Evolutionary conservation across 73 alveolate genomes (phyloP).

Genomic region (Paramecium sonneborni): DNA sequence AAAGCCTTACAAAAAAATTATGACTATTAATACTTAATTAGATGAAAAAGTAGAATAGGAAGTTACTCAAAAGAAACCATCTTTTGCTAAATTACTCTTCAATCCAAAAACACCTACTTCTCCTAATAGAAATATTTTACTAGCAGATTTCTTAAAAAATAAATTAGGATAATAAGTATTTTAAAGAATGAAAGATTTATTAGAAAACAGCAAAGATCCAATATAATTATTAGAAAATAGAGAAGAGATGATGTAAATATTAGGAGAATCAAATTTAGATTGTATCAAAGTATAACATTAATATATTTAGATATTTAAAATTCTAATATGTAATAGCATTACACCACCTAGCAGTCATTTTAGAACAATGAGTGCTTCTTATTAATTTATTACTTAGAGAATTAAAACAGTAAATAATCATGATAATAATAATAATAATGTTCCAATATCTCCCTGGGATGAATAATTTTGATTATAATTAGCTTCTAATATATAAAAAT

Average conservation of each 20-base stretch:
- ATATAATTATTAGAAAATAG: conserved; percentile 32
- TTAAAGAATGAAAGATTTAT: conserved; percentile 49
- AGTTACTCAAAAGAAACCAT: conserved; percentile 40
- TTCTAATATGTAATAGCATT: conserved; percentile 14
- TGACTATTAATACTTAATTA: conserved; percentile 46
- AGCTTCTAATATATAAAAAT: not conserved
- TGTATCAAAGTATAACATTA: not conserved
- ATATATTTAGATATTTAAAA: conserved; percentile 12
- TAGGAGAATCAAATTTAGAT: conserved; percentile 62
- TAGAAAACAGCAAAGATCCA: conserved; percentile 62
- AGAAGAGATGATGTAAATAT: conserved; percentile 28
- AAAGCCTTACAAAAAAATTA: conserved; percentile 41
- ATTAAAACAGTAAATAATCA: not conserved
- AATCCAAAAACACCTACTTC: conserved; percentile 60
- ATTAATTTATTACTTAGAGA: conserved; percentile 6
- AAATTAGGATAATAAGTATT: conserved; percentile 55
- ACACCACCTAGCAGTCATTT: conserved; percentile 53
- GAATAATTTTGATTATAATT: conserved; percentile 18
- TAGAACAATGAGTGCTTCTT: conserved; percentile 46
- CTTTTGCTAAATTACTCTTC: conserved; percentile 41
- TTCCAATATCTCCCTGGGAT: conserved; percentile 15
- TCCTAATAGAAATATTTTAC: conserved; percentile 54
- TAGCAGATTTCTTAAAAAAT: conserved; percentile 55
- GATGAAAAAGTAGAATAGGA: conserved; percentile 48
- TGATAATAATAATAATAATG: not conserved